Percentiles rank a stretch among this genome's conserved stretches.
phyloP scores from a whole-genome alignment of 495 filamentous ascomycete species.

The Trichoderma erinaceum region DNA sequence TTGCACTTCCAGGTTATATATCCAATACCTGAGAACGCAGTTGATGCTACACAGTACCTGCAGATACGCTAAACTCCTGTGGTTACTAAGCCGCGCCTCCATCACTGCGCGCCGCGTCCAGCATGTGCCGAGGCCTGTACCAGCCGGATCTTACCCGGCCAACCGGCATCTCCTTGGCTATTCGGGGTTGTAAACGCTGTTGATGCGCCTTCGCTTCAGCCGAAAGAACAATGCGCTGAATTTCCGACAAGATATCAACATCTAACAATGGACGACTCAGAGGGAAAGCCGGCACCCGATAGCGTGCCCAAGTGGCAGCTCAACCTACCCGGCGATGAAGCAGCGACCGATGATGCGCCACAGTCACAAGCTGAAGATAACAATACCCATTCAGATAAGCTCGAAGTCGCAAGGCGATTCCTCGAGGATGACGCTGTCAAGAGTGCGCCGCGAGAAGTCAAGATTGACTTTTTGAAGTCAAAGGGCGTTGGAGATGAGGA shows the following conservation, averaged over 20 bases:
- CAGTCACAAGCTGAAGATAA: constrained; percentile 24
- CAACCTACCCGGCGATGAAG: constrained; percentile 13
- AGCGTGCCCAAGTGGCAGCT: constrained; percentile 12
- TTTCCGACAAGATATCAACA: neutral
- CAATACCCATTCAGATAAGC: constrained; percentile 27
- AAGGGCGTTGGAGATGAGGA: constrained; percentile 69
- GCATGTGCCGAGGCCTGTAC: neutral
- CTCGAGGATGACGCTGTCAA: constrained; percentile 74
- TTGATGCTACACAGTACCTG: neutral
- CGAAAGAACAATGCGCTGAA: neutral
- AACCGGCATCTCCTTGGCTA: neutral
- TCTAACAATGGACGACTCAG: constrained; percentile 20
- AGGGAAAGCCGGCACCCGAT: constrained; percentile 4
- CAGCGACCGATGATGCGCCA: constrained; percentile 16
- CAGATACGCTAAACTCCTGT: neutral
- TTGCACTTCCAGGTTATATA: neutral
- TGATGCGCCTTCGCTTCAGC: neutral
- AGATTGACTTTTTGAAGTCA: constrained; percentile 68
- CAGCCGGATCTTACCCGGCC: constrained; percentile 12
- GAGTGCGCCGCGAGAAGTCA: constrained; percentile 61
- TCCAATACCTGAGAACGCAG: neutral
- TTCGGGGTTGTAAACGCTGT: neutral
- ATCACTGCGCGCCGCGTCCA: neutral
- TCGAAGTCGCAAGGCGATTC: constrained; percentile 71
- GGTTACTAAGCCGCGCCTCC: neutral